A percentile compares a stretch with the other conserved stretches of the same genome.
phyloP scores from a whole-genome alignment of 177 flowering plant genomes.

The Tripterygium wilfordii region DNA sequence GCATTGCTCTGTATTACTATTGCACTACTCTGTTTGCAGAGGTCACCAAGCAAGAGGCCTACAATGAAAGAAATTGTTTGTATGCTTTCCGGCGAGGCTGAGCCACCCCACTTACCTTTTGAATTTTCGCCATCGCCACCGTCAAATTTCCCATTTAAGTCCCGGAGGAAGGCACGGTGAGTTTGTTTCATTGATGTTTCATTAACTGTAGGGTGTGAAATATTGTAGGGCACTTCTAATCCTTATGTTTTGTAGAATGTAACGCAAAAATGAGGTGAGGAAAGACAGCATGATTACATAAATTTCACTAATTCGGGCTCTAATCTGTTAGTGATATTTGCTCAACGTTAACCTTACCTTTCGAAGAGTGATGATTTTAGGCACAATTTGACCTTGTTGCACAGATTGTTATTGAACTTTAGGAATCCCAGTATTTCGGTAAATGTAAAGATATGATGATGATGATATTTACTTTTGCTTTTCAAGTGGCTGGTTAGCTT shows the following conservation, averaged over 20 bases:
- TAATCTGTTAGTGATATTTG: constrained; percentile 5
- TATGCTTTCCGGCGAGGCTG: constrained; percentile 71
- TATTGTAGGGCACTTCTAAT: constrained; percentile 16
- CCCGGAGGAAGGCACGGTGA: constrained; percentile 73
- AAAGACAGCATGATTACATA: constrained; percentile 4
- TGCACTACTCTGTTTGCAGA: constrained; percentile 83
- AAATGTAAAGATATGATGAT: neutral
- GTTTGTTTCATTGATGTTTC: constrained; percentile 14
- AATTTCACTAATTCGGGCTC: constrained; percentile 1
- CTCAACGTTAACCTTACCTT: constrained; percentile 7
- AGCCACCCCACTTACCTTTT: constrained; percentile 74
- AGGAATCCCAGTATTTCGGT: constrained; percentile 23
- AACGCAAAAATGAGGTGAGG: neutral
- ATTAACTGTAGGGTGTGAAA: constrained; percentile 19
- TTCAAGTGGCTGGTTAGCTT: constrained; percentile 6
- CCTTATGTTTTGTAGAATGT: constrained; percentile 13
- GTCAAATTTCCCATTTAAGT: constrained; percentile 50
- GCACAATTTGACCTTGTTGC: neutral
- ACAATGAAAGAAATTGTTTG: constrained; percentile 61
- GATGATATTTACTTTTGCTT: constrained; percentile 14
- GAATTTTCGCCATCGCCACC: constrained; percentile 96
- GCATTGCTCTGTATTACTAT: constrained; percentile 75
- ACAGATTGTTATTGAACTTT: constrained; percentile 6
- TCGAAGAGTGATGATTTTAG: constrained; percentile 10
- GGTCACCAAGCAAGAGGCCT: constrained; percentile 68